Conservation (phyloP, 2,329 filamentous ascomycete genomes). For the Penicillium sp. region DNA sequence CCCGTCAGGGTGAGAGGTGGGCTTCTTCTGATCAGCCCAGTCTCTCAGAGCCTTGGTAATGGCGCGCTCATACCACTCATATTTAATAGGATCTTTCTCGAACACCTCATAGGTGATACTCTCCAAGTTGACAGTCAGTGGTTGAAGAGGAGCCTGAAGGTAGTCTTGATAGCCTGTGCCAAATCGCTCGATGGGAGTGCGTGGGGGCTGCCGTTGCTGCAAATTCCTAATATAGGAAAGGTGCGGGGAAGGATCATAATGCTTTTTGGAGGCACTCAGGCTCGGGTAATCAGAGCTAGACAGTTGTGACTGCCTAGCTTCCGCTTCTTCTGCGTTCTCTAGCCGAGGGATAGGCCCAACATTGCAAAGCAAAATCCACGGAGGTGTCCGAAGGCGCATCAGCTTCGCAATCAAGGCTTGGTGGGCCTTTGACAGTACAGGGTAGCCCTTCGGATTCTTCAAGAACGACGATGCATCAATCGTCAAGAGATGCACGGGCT, state of each 20-base stretch:
- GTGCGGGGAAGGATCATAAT: slow-evolving; percentile 64
- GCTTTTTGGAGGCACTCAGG: slow-evolving; percentile 62
- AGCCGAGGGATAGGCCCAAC: slow-evolving; percentile 59
- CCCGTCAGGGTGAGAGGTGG: slow-evolving; percentile 71
- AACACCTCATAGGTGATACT: slow-evolving; percentile 98
- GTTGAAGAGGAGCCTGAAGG: slow-evolving; percentile 91
- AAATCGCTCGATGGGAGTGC: slow-evolving; percentile 66
- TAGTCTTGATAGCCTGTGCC: slow-evolving; percentile 85
- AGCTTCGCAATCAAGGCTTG: slow-evolving; percentile 61
- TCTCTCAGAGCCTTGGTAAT: slow-evolving; percentile 79
- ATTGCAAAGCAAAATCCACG: slow-evolving; percentile 64
- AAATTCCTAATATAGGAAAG: slow-evolving; percentile 82
- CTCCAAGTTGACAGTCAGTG: slow-evolving; percentile 92
- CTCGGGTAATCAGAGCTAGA: slow-evolving; percentile 63
- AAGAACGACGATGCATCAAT: slow-evolving; percentile 59
- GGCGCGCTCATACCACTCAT: slow-evolving; percentile 90
- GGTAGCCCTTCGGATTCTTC: slow-evolving; percentile 62
- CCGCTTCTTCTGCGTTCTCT: slow-evolving; percentile 32
- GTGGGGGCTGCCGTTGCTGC: slow-evolving; percentile 75
- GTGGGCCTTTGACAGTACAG: slow-evolving; percentile 61
- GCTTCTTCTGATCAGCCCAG: slow-evolving; percentile 72
- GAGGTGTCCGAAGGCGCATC: slow-evolving; percentile 60
- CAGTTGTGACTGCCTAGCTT: slow-evolving; percentile 21
- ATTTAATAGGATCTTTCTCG: slow-evolving; percentile 97
- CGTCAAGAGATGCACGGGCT: slow-evolving; percentile 62